These are phyloP conservation scores for Phytophthora aleatoria DNA, from an alignment of 352 stramenopile species.

Conservation along the genomic window DNA sequence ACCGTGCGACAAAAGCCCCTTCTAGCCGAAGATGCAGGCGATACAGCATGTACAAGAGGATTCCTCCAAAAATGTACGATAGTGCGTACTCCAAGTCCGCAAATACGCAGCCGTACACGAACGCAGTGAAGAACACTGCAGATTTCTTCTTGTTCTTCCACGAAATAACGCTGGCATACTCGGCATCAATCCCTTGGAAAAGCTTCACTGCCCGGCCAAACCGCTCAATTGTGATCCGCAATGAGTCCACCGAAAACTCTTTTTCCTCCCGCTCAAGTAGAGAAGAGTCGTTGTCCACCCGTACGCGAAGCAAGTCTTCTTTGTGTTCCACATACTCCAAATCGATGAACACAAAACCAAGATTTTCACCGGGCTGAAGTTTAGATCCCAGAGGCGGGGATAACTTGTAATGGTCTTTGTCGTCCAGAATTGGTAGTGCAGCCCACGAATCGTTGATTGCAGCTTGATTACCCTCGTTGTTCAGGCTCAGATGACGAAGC, in stretches of 20 bases:
- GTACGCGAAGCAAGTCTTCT: constrained; percentile 67
- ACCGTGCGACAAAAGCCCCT: constrained; percentile 63
- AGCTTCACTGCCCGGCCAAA: constrained; percentile 67
- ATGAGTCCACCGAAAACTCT: constrained; percentile 81
- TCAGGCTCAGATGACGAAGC: constrained; percentile 53
- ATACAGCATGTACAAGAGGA: constrained; percentile 84
- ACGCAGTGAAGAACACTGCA: constrained; percentile 57
- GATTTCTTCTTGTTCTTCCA: constrained; percentile 90
- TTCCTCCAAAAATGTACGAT: constrained; percentile 63
- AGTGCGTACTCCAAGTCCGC: constrained; percentile 77
- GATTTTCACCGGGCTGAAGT: constrained; percentile 39
- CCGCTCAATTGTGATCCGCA: constrained; percentile 76
- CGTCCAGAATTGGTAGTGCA: constrained; percentile 35
- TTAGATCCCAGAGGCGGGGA: constrained; percentile 37
- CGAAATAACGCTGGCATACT: constrained; percentile 81
- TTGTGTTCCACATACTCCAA: constrained; percentile 80
- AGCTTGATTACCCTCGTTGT: constrained; percentile 40
- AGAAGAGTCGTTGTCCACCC: constrained; percentile 52
- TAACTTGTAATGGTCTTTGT: constrained; percentile 60
- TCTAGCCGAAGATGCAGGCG: constrained; percentile 70
- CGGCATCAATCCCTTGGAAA: constrained; percentile 76
- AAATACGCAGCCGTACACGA: constrained; percentile 71
- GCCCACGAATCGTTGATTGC: constrained; percentile 45
- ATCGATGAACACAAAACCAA: constrained; percentile 62
- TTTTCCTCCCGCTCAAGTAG: constrained; percentile 71